phyloP scores from a whole-genome alignment of 306 rosid species.

The Dalbergia cultrata region DNA sequence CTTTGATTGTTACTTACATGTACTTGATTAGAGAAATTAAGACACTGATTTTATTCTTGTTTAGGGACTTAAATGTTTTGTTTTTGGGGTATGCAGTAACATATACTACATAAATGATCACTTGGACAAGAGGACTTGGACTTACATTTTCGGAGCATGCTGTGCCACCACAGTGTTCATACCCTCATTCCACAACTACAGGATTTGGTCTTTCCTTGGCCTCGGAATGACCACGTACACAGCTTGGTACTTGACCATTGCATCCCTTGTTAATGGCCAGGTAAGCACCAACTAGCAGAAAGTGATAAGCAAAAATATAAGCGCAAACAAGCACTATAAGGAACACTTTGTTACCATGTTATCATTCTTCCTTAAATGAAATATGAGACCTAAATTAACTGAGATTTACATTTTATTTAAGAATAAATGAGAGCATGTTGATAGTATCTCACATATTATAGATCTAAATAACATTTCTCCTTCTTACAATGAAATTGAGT shows the following conservation, averaged over 20 bases:
- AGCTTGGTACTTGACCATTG: conserved; percentile 97
- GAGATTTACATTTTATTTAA: too few species aligned
- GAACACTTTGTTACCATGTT: too few species aligned
- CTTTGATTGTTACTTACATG: not conserved
- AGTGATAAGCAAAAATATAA: too few species aligned
- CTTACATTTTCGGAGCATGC: conserved; percentile 93
- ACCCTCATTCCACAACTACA: conserved; percentile 94
- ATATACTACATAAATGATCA: conserved; percentile 88
- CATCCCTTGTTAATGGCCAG: conserved; percentile 82
- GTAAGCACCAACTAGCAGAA: conserved; percentile 39
- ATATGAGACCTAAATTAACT: too few species aligned
- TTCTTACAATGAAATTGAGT: too few species aligned
- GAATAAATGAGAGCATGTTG: too few species aligned
- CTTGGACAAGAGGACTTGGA: conserved; percentile 96
- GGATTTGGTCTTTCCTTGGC: conserved; percentile 96
- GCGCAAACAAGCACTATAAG: too few species aligned
- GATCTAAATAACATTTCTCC: too few species aligned
- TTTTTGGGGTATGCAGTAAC: conserved; percentile 64
- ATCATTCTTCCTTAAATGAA: too few species aligned
- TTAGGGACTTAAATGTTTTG: not conserved
- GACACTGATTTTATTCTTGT: not conserved
- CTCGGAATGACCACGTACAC: conserved; percentile 98
- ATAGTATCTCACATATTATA: too few species aligned
- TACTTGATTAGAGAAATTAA: not conserved
- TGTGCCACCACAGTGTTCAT: conserved; percentile 97